Evolutionary conservation across 768 basidiomycete genomes (phyloP).

Genomic region (Kwoniella mangroviensis): DNA sequence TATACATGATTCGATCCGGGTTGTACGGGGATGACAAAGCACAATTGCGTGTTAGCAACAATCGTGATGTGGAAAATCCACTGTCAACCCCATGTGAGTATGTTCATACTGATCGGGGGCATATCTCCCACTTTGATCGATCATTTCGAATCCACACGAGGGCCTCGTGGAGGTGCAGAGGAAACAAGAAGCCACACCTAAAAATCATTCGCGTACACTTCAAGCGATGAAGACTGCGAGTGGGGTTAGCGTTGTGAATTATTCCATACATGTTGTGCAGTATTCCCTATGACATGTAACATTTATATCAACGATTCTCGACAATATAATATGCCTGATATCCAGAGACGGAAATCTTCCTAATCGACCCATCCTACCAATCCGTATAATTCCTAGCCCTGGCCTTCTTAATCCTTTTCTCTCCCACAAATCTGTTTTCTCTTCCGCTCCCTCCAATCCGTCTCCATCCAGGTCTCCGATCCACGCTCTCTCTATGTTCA

Average conservation of each 20-base stretch:
- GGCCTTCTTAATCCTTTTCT: no score
- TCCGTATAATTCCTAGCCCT: no score
- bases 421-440: no score
- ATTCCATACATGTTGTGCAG: background rate
- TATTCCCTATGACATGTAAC: no score
- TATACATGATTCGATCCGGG: background rate
- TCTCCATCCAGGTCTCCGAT: no score
- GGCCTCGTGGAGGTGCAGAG: background rate
- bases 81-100: background rate
- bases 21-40: background rate
- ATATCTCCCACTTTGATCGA: background rate
- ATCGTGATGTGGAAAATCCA: background rate
- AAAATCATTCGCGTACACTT: background rate
- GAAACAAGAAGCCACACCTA: background rate
- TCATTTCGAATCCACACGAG: background rate
- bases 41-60: background rate
- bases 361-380: no score
- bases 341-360: no score
- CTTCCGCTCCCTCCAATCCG: no score
- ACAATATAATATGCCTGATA: no score
- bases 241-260: background rate
- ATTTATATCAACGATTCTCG: no score
- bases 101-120: background rate
- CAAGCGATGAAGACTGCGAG: background rate
- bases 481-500: background rate